Conservation (phyloP, 139 green algal species). For the Haematococcus sp. region DNA sequence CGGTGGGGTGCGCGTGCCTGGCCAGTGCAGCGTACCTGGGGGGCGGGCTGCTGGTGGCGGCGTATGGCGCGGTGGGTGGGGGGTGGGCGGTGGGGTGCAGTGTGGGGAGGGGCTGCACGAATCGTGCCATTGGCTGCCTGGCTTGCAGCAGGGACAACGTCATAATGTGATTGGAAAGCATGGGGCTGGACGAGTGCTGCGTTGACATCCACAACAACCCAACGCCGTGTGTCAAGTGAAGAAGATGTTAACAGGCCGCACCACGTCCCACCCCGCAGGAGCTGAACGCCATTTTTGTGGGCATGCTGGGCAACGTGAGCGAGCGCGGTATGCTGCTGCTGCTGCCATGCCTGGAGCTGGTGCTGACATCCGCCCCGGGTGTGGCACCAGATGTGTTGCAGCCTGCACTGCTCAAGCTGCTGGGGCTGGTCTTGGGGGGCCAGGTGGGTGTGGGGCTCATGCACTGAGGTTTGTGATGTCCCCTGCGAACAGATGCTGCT, state of each 20-base stretch:
- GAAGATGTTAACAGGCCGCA: background rate
- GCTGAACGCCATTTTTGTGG: constrained; percentile 3
- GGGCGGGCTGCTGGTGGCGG: constrained; percentile 59
- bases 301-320: constrained; percentile 46
- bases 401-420: constrained; percentile 47
- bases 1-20: constrained; percentile 17
- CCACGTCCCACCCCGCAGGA: too few relatives aligned
- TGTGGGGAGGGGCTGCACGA: too few relatives aligned
- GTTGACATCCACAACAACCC: background rate
- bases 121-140: too few relatives aligned
- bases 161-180: background rate
- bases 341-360: constrained; percentile 51
- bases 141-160: too few relatives aligned
- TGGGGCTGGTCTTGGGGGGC: constrained; percentile 45
- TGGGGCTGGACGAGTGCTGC: background rate
- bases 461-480: too few relatives aligned
- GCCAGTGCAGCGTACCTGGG: constrained; percentile 52
- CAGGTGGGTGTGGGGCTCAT: constrained; percentile 14
- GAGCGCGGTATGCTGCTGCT: constrained; percentile 64
- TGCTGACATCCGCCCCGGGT: constrained; percentile 34
- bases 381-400: constrained; percentile 29
- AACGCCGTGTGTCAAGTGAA: background rate
- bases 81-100: too few relatives aligned
- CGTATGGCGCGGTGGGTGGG: constrained; percentile 40
- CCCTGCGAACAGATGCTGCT: too few relatives aligned